Evolutionary conservation across 2,329 filamentous ascomycete genomes (phyloP).

Genomic region (Colletotrichum lentis): DNA sequence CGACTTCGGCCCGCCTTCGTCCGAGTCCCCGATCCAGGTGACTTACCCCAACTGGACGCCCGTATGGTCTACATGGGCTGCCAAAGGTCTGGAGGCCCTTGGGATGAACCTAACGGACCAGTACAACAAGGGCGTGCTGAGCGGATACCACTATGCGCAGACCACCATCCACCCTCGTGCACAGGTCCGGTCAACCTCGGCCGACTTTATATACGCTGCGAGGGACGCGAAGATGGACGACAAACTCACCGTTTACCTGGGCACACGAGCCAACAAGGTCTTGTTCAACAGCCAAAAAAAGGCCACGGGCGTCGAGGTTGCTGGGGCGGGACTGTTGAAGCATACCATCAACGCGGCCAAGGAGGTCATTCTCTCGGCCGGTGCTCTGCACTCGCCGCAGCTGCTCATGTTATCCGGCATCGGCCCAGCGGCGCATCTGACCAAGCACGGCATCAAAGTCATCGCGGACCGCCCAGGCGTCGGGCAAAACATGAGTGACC

Average conservation of each 20-base stretch:
- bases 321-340: constrained; percentile 32
- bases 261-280: constrained; percentile 55
- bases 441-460: constrained; percentile 51
- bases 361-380: constrained; percentile 26
- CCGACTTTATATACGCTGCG: constrained; percentile 49
- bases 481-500: constrained; percentile 80
- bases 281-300: constrained; percentile 52
- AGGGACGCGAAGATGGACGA: constrained; percentile 40
- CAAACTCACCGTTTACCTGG: constrained; percentile 51
- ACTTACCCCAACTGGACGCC: constrained; percentile 40
- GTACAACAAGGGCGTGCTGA: constrained; percentile 51
- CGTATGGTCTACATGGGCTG: constrained; percentile 39
- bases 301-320: constrained; percentile 52
- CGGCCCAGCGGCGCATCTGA: constrained; percentile 53
- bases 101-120: constrained; percentile 48
- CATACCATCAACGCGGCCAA: constrained; percentile 25
- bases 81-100: constrained; percentile 49
- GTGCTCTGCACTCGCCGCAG: constrained; percentile 31
- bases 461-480: constrained; percentile 72
- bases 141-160: constrained; percentile 45
- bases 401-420: constrained; percentile 44
- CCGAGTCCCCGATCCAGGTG: constrained; percentile 42
- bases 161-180: constrained; percentile 44
- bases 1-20: constrained; percentile 11
- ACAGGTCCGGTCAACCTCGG: constrained; percentile 46